Percentiles rank a stretch among this genome's conserved stretches.
These are phyloP conservation scores for Curvularia eragrostidis DNA, from an alignment of 2,329 filamentous ascomycete genomes.

Conservation along the genomic window DNA sequence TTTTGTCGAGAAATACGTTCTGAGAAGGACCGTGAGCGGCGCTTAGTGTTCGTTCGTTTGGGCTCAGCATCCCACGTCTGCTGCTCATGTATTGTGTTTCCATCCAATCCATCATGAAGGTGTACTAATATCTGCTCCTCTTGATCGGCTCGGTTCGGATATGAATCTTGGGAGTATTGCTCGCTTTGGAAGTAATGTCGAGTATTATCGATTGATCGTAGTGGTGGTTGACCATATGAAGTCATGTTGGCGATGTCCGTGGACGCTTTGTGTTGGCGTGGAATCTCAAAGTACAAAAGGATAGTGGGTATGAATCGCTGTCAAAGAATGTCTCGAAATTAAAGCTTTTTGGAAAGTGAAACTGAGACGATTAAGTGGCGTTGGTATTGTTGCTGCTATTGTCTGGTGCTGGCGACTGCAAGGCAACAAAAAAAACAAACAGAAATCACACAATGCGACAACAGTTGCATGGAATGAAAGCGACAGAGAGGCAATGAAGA, in stretches of 20 bases:
- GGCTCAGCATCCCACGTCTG: slow-evolving; percentile 33
- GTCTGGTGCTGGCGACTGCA: slow-evolving; percentile 27
- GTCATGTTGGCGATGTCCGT: slow-evolving; percentile 26
- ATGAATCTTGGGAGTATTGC: slow-evolving; percentile 1
- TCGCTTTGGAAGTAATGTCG: slow-evolving; percentile 8
- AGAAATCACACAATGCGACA: slow-evolving; percentile 19
- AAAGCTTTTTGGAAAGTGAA: slow-evolving; percentile 41
- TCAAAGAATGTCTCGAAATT: slow-evolving; percentile 24
- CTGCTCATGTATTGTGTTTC: slow-evolving; percentile 6
- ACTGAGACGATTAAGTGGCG: slow-evolving; percentile 37
- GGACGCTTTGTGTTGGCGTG: slow-evolving; percentile 8
- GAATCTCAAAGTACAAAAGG: slow-evolving; percentile 13
- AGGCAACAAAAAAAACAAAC: slow-evolving; percentile 19
- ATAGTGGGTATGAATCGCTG: slow-evolving; percentile 4
- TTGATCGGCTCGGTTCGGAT: slow-evolving; percentile 25
- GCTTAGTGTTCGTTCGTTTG: slow-evolving; percentile 39
- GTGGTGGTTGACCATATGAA: slow-evolving; percentile 25
- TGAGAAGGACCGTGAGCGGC: slow-evolving; percentile 42
- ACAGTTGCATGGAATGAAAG: slow-evolving; percentile 13
- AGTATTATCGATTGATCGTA: slow-evolving; percentile 16
- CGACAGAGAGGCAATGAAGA: slow-evolving; percentile 18
- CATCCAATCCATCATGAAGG: slow-evolving; percentile 24
- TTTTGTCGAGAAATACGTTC: slow-evolving; percentile 54
- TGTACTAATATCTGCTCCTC: slow-evolving; percentile 39
- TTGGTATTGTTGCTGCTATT: slow-evolving; percentile 28